Conservation (phyloP, 345 rosid species). For the Noccaea caerulescens region DNA sequence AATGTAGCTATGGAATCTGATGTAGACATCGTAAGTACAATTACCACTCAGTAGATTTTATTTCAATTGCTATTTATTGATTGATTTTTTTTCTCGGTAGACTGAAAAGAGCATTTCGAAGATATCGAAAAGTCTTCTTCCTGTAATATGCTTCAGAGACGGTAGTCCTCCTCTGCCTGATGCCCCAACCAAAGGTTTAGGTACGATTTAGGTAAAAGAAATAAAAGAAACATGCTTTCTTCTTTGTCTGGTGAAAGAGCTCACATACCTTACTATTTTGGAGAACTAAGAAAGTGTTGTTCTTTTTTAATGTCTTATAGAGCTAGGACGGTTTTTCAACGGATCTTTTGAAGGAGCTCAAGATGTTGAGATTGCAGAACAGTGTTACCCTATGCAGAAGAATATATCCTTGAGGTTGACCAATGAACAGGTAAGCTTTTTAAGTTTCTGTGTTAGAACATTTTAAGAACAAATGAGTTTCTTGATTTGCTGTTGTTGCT, state of each 20-base stretch:
- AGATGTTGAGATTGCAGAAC: slow-evolving; percentile 63
- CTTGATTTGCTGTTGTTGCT: slow-evolving; percentile 17
- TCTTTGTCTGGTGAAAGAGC: slow-evolving; percentile 11
- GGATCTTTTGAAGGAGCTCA: slow-evolving; percentile 57
- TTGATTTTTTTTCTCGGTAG: slow-evolving; percentile 45
- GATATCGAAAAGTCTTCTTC: slow-evolving; percentile 61
- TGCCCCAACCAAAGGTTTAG: slow-evolving; percentile 59
- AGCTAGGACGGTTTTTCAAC: slow-evolving; percentile 53
- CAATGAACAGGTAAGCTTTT: slow-evolving; percentile 74
- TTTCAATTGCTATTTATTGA: neutral
- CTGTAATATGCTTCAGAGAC: slow-evolving; percentile 84
- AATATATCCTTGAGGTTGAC: slow-evolving; percentile 67
- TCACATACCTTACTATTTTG: slow-evolving; percentile 15
- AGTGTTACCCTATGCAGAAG: slow-evolving; percentile 86
- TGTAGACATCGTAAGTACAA: slow-evolving; percentile 77
- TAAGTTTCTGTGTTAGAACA: slow-evolving; percentile 3
- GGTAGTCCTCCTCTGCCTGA: slow-evolving; percentile 97
- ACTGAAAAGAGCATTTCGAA: slow-evolving; percentile 50
- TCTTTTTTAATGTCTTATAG: slow-evolving; percentile 38
- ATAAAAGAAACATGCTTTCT: neutral
- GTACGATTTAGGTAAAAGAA: slow-evolving; percentile 47
- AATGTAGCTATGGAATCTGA: slow-evolving; percentile 71
- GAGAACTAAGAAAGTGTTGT: slow-evolving; percentile 22
- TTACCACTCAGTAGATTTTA: neutral
- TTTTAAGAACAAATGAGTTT: slow-evolving; percentile 7